Conservation (phyloP, 2,329 filamentous ascomycete species). For the Aspergillus clavatus region DNA sequence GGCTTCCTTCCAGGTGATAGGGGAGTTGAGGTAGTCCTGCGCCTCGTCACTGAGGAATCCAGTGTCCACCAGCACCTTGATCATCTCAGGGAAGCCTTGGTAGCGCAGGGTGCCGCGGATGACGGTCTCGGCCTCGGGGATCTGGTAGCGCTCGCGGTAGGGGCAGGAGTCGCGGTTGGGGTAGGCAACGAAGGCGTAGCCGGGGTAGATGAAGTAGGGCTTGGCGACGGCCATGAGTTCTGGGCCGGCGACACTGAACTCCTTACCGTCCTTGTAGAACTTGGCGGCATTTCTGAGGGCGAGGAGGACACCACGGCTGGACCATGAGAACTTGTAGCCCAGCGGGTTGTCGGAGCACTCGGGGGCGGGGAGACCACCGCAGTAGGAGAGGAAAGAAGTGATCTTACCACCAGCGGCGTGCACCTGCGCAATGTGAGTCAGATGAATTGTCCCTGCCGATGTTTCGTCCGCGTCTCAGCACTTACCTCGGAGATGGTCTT, state of each 20-base stretch:
- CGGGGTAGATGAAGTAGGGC: conserved; percentile 85
- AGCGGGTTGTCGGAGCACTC: conserved; percentile 83
- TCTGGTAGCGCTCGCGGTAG: conserved; percentile 84
- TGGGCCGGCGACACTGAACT: conserved; percentile 58
- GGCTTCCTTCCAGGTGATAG: conserved; percentile 77
- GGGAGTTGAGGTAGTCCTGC: conserved; percentile 59
- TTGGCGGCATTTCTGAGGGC: conserved; percentile 81
- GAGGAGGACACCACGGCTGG: conserved; percentile 76
- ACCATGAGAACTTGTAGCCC: conserved; percentile 87
- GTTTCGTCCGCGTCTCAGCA: no score
- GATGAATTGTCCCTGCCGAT: no score
- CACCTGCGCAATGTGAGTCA: conserved; percentile 50
- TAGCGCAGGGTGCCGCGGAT: conserved; percentile 82
- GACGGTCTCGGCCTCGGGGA: conserved; percentile 85
- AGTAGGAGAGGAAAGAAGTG: conserved; percentile 74
- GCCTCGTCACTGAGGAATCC: conserved; percentile 76
- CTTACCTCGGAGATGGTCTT: conserved; percentile 63
- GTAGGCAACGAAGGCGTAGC: conserved; percentile 86
- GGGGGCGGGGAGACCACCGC: conserved; percentile 69
- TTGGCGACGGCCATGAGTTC: conserved; percentile 84
- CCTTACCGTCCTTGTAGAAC: conserved; percentile 74
- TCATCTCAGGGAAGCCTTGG: conserved; percentile 83
- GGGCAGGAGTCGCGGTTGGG: conserved; percentile 85
- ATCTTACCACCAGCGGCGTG: conserved; percentile 85
- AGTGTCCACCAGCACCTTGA: conserved; percentile 80